Conservation (phyloP, 1,284 basidiomycete genomes). For the Uromyces viciae-fabae region DNA sequence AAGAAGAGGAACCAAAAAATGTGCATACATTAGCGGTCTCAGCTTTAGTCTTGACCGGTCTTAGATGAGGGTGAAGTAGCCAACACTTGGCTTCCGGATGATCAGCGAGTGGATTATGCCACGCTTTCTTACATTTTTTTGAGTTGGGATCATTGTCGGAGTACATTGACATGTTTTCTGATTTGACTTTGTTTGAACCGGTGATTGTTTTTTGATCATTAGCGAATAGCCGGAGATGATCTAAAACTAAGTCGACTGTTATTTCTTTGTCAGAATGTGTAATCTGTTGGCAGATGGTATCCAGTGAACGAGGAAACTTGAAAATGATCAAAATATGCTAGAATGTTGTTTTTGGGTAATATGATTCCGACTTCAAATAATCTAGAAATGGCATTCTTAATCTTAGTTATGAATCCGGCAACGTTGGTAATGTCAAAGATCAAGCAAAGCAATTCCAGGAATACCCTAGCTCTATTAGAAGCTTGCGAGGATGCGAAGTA, state of each 20-base stretch:
- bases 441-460: background rate
- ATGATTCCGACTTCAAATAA: background rate
- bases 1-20: too few species aligned
- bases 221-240: background rate
- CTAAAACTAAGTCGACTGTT: background rate
- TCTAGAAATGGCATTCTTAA: background rate
- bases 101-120: background rate
- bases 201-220: background rate
- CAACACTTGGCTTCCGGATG: background rate
- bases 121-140: background rate
- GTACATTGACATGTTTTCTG: too few species aligned
- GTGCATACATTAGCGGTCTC: too few species aligned
- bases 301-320: background rate
- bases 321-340: background rate
- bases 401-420: background rate
- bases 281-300: background rate
- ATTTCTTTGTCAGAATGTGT: background rate
- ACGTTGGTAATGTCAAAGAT: background rate
- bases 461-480: background rate
- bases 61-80: background rate
- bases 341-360: background rate
- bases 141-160: background rate
- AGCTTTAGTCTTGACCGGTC: too few species aligned
- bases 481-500: background rate
- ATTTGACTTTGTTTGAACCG: too few species aligned